Conservation (phyloP, 2,329 filamentous ascomycete species). For the Aureobasidium sp. region DNA sequence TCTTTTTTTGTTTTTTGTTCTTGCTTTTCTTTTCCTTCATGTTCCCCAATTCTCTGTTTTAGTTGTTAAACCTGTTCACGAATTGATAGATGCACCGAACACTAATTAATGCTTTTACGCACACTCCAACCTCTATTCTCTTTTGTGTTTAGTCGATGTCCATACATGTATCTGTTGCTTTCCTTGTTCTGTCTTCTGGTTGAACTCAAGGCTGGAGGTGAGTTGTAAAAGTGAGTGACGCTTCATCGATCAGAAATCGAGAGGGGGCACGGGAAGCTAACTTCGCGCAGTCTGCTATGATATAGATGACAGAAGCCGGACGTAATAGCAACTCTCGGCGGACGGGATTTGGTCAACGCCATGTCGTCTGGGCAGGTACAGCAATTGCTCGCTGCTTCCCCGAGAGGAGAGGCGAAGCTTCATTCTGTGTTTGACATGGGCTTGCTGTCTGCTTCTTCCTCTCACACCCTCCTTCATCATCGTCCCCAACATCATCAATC, state of each 20-base stretch:
- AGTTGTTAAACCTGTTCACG: background rate
- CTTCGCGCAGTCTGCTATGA: background rate
- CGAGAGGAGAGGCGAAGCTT: background rate
- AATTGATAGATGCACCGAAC: slow-evolving; percentile 4
- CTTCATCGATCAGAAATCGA: background rate
- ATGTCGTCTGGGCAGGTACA: background rate
- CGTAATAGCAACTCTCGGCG: too few species aligned
- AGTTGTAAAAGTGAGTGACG: background rate
- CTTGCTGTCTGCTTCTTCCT: background rate
- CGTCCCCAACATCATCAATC: too few species aligned
- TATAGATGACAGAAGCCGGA: too few species aligned
- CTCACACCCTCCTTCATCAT: background rate
- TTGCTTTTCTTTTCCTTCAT: background rate
- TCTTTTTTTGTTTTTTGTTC: background rate
- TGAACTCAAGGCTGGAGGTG: background rate
- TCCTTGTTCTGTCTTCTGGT: background rate
- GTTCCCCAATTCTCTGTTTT: background rate
- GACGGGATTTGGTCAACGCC: background rate
- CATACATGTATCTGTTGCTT: background rate
- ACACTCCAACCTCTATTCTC: background rate
- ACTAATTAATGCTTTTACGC: slow-evolving; percentile 5
- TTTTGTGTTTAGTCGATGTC: background rate
- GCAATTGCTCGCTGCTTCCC: background rate
- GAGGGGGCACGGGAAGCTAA: background rate
- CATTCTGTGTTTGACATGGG: background rate